Conservation (phyloP, 148 eudicot genomes). For the Rhododendron mucronatum region DNA sequence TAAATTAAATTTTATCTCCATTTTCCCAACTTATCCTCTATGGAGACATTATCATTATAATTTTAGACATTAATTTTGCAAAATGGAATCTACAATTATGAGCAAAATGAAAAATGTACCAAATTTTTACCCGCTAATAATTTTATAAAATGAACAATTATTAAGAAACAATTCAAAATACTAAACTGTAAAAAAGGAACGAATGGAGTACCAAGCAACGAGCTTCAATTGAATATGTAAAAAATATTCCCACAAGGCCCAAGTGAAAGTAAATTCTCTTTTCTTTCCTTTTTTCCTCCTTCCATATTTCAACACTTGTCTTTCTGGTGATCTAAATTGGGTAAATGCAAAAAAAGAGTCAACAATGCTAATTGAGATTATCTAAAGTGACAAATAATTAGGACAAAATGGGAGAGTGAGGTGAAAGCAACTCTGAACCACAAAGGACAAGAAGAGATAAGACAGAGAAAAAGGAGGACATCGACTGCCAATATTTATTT, state of each 20-base stretch:
- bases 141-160: too few species aligned
- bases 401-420: background rate
- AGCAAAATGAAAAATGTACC: too few species aligned
- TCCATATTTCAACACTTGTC: background rate
- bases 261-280: background rate
- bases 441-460: background rate
- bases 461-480: background rate
- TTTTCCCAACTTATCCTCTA: too few species aligned
- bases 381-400: slow-evolving; percentile 10
- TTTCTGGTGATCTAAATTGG: background rate
- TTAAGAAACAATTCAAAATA: too few species aligned
- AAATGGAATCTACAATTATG: too few species aligned
- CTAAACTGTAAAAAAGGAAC: too few species aligned
- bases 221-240: too few species aligned
- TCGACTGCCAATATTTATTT: background rate
- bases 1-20: too few species aligned
- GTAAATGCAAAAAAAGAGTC: background rate
- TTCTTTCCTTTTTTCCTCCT: background rate
- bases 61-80: too few species aligned
- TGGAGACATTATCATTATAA: too few species aligned
- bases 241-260: background rate
- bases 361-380: slow-evolving; percentile 10
- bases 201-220: too few species aligned
- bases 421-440: background rate
- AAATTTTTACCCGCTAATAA: too few species aligned